Evolutionary conservation across 176 grass and related monocot species (phyloP), one percentile per base, ranked within the genome.

Genomic region (Phoenix dactylifera): DNA sequence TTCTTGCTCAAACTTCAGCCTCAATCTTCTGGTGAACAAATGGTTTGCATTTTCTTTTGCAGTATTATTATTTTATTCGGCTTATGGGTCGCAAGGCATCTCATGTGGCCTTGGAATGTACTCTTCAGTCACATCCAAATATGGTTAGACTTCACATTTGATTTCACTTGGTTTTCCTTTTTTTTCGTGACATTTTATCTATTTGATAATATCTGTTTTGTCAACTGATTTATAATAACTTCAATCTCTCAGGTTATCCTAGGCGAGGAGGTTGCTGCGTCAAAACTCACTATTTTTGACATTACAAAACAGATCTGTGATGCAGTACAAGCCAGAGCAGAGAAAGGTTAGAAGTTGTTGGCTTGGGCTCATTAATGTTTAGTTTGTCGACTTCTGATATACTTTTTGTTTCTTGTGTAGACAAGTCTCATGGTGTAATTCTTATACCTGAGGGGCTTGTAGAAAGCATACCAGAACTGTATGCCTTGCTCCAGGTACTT

Each of bases 51-150:
- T 85, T 16, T 71, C 52, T 75, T 63, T 84, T 59, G 22, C 64
- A 98, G 93, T 98, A 98, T 74, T 98, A 98, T 67, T 98, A 98
- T 67, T 98, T 98, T 69, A 89, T 98, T 83, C 87, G 93, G 5
- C 25, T 98, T 70, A 98, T 98, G 93, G 93, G 93, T 22, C 84
- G 88, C 32, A 98, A 98, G 81, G 93, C 93, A 64, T 98, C 93
- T 65, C 93, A 98, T 74, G 93, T 98, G 59, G 93, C 93, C 25
- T 70, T 98, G 81, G 93, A 98, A 51, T 98, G 93, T 78, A 59
- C 87, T 74, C 93, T 98, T 66, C 93, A 98, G 60, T 92, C 93
- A 18, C 93, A 98, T 80, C 93, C 93, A 19, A 98, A 98, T 82
- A 88, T 92, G 93, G 93, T 98, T 39, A 64, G 16, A 55, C 30